These are phyloP conservation scores for Sclerotinia sclerotiorum DNA, from an alignment of 2,329 filamentous ascomycete species.

Conservation along the genomic window DNA sequence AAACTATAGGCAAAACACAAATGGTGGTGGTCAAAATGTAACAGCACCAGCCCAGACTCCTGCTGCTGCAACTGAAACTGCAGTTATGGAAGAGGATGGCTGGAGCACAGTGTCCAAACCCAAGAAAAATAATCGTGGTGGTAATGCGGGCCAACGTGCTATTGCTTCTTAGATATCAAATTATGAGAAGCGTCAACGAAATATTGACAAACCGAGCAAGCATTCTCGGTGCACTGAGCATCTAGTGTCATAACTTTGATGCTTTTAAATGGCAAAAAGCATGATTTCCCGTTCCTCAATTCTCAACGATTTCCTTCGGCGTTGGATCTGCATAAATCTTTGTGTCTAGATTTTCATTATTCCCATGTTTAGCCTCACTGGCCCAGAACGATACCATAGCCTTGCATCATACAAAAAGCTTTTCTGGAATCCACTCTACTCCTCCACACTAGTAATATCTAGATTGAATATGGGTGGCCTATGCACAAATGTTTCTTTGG, in stretches of 20 bases:
- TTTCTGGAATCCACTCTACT: constrained; percentile 9
- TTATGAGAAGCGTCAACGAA: constrained; percentile 19
- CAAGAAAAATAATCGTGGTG: constrained; percentile 42
- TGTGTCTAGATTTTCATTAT: constrained; percentile 36
- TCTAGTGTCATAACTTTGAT: constrained; percentile 18
- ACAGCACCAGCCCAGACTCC: constrained; percentile 44
- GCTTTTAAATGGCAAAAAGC: constrained; percentile 19
- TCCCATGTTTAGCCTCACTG: constrained; percentile 28
- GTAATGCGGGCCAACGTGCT: constrained; percentile 37
- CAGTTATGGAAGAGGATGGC: constrained; percentile 57
- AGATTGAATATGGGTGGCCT: constrained; percentile 37
- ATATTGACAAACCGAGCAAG: constrained; percentile 23
- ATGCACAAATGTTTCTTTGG: constrained; percentile 29
- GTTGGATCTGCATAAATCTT: constrained; percentile 36
- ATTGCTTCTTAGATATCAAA: constrained; percentile 38
- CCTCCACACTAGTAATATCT: constrained; percentile 27
- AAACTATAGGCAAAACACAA: constrained; percentile 34
- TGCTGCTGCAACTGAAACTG: constrained; percentile 41
- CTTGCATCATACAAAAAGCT: constrained; percentile 15
- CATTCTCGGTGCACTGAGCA: constrained; percentile 24
- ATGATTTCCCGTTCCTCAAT: constrained; percentile 12
- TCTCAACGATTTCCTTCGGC: constrained; percentile 25
- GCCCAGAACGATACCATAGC: constrained; percentile 23
- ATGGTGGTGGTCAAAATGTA: constrained; percentile 49
- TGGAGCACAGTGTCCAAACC: constrained; percentile 59